phyloP scores from a whole-genome alignment of 225 moss, liverwort and hornwort species.

The Bryum argenteum region DNA sequence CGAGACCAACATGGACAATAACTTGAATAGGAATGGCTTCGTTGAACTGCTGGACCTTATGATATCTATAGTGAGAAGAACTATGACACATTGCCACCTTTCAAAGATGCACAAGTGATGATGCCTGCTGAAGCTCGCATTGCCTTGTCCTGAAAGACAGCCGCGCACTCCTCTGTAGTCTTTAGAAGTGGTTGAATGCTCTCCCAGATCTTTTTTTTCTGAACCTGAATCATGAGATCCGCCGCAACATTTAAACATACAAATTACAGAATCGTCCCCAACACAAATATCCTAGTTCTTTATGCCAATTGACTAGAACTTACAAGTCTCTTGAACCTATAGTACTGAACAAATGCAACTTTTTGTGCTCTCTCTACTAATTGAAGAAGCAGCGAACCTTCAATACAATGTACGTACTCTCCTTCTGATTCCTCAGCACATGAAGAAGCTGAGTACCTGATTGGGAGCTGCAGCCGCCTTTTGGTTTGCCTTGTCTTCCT shows the following conservation, averaged over 20 bases:
- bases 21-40: not conserved
- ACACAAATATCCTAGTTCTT: not conserved
- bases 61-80: conserved; percentile 1
- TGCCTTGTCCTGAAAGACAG: conserved; percentile 71
- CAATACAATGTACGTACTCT: not conserved
- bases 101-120: conserved; percentile 71
- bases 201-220: conserved; percentile 99
- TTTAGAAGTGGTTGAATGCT: conserved; percentile 75
- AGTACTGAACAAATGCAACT: not conserved
- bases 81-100: conserved; percentile 85
- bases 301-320: not conserved
- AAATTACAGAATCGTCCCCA: conserved; percentile 6
- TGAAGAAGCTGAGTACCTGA: conserved; percentile 54
- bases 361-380: not conserved
- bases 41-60: not conserved
- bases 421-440: not conserved
- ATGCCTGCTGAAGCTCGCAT: conserved; percentile 80
- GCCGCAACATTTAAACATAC: conserved; percentile 14
- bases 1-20: not conserved
- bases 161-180: conserved; percentile 73
- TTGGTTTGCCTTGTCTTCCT: conserved; percentile 64
- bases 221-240: conserved; percentile 54
- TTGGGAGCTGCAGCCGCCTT: conserved; percentile 74
- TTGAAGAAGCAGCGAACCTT: conserved; percentile 9
- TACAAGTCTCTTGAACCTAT: not conserved